These are phyloP conservation scores for Aspergillus pseudotamarii DNA, from an alignment of 2,329 filamentous ascomycete genomes.

Conservation along the genomic window DNA sequence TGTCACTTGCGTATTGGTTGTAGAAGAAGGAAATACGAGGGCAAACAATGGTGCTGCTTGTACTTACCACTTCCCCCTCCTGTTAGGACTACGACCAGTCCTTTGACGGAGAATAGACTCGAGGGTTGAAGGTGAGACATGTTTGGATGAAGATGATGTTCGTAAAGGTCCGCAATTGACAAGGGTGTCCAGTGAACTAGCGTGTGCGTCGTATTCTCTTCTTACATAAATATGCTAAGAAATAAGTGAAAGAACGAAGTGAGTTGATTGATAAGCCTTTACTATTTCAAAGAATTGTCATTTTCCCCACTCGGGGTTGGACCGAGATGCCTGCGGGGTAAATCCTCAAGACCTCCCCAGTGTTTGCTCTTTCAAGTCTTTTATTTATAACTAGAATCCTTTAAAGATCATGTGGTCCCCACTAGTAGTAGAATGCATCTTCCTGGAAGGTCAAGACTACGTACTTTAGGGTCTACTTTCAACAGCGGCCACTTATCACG, in stretches of 20 bases:
- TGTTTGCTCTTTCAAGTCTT: background rate
- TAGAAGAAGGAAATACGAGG: background rate
- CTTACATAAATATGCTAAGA: background rate
- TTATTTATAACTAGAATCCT: background rate
- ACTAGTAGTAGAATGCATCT: background rate
- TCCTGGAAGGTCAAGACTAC: background rate
- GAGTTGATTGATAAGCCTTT: slow-evolving; percentile 1
- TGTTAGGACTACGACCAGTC: slow-evolving; percentile 56
- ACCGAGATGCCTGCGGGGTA: background rate
- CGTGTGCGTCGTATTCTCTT: background rate
- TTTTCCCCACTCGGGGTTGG: background rate
- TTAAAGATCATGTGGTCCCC: too few species aligned
- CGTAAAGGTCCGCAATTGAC: background rate
- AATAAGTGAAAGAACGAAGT: background rate
- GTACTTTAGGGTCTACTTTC: background rate
- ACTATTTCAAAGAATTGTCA: background rate
- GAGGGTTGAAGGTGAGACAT: slow-evolving; percentile 38
- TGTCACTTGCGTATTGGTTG: background rate
- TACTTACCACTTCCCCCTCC: slow-evolving; percentile 55
- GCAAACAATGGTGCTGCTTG: background rate
- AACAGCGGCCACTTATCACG: background rate
- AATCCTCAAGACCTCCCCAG: background rate
- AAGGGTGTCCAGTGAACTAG: background rate
- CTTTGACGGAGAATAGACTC: slow-evolving; percentile 55
- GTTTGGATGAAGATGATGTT: background rate